Percentiles rank a stretch among this genome's conserved stretches.
Evolutionary conservation across 352 stramenopile species (phyloP).

Genomic region (Globisporangium emineosum): DNA sequence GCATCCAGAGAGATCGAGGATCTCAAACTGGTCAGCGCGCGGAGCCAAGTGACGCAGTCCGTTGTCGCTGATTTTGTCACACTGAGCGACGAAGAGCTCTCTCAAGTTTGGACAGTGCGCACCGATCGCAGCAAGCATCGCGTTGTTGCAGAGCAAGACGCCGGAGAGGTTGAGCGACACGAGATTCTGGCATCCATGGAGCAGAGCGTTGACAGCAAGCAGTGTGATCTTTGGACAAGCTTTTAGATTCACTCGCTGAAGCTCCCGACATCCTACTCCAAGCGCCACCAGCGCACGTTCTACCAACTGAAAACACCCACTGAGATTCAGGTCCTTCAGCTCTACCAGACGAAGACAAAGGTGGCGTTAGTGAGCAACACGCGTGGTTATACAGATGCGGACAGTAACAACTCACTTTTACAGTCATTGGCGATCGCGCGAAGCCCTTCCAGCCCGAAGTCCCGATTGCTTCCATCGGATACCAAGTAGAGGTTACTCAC

Average conservation of each 20-base stretch:
- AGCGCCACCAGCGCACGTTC: slow-evolving; percentile 80
- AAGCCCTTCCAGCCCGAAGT: slow-evolving; percentile 91
- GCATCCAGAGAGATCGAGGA: slow-evolving; percentile 62
- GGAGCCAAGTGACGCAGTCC: slow-evolving; percentile 47
- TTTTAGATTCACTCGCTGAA: slow-evolving; percentile 74
- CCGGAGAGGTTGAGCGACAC: slow-evolving; percentile 50
- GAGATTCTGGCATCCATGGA: slow-evolving; percentile 49
- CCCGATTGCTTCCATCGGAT: slow-evolving; percentile 89
- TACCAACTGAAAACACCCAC: slow-evolving; percentile 80
- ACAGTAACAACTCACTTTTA: slow-evolving; percentile 20
- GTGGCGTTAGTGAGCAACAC: background rate
- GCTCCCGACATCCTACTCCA: slow-evolving; percentile 38
- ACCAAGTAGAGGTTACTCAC: slow-evolving; percentile 86
- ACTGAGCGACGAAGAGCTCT: slow-evolving; percentile 61
- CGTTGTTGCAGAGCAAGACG: slow-evolving; percentile 56
- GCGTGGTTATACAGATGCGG: background rate
- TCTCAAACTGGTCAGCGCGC: slow-evolving; percentile 56
- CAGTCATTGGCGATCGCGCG: slow-evolving; percentile 77
- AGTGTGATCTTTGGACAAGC: slow-evolving; percentile 83
- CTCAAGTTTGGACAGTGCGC: slow-evolving; percentile 28
- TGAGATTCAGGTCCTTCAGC: slow-evolving; percentile 55
- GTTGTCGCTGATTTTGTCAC: slow-evolving; percentile 55
- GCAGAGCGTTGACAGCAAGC: slow-evolving; percentile 53
- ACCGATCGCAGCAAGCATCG: slow-evolving; percentile 49
- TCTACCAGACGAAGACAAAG: slow-evolving; percentile 13